Evolutionary conservation across 495 filamentous ascomycete genomes (phyloP), one percentile per base, ranked within the genome.

Genomic region (Penicillium egyptiacum): DNA sequence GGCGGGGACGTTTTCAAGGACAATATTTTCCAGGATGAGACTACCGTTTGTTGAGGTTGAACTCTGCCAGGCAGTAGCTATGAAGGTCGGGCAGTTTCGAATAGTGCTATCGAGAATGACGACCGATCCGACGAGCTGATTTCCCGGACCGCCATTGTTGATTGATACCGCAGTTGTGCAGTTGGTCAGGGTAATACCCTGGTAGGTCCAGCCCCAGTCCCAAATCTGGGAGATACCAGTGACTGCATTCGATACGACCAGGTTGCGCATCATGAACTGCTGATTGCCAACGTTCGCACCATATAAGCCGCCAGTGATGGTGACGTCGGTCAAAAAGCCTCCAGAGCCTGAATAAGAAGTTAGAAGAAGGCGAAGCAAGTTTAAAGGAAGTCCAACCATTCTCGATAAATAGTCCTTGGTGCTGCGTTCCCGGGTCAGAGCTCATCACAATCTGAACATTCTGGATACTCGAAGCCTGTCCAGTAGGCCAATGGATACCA

Each of bases 401-500:
- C 63, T 92, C 88, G 50, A 88, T 86, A 65, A 89, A 91, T 31
- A 94, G 59, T 41, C 89, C 90, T 47, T 87, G 81, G 45, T 90
- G 82, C 60, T 79, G 82, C 10, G 83, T 88, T 16, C 81, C 82
- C 20, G 76, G 49, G 19, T 56, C 69, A 17, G 75, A 74, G 20
- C 75, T 82, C 87, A 93, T 88, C 55, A 80, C 76, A 71, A 95
- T 91, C 23, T 84, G 75, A 28, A 92, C 76, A 68, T 93, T 93
- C 65, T 92, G 89, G 35, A 91, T 74, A 61, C 85, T 89, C 5
- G 88, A 87, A 3, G 88, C 87, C 60, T 92, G 83, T 6, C 76
- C 78, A 49, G 78, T 88, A 0, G 88, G 88, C 90, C 90, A 94
- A 63, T 93, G 88, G 50, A 94, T 86, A 37, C 87, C 88, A 33